phyloP scores from a whole-genome alignment of 805 yeast species.

The Wickerhamiella sergipiensis region DNA sequence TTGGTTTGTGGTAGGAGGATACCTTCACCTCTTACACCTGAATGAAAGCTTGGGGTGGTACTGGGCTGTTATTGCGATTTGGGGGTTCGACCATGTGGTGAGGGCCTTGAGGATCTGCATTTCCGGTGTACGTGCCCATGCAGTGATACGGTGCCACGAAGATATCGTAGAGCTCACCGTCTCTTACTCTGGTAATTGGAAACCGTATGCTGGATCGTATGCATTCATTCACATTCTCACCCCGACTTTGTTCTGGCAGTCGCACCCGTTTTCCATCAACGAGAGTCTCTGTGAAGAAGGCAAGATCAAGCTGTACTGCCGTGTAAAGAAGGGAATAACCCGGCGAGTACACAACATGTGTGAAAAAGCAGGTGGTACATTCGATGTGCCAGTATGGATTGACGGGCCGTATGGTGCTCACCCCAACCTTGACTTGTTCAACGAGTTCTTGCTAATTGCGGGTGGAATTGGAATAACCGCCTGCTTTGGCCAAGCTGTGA shows the following conservation, averaged over 20 bases:
- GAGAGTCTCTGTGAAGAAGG: constrained; percentile 13
- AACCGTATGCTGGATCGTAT: constrained; percentile 40
- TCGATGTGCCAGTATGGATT: constrained; percentile 24
- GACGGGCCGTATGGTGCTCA: constrained; percentile 47
- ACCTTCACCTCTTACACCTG: constrained; percentile 33
- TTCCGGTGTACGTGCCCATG: constrained; percentile 32
- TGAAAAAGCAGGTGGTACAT: background rate
- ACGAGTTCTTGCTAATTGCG: constrained; percentile 31
- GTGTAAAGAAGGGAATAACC: constrained; percentile 14
- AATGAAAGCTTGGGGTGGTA: constrained; percentile 9
- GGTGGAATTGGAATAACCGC: constrained; percentile 56
- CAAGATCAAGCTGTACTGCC: constrained; percentile 7
- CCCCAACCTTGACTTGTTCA: constrained; percentile 24
- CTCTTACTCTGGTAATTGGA: constrained; percentile 31
- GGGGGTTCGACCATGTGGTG: constrained; percentile 52
- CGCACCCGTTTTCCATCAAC: constrained; percentile 51
- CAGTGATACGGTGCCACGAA: constrained; percentile 11
- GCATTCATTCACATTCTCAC: constrained; percentile 42
- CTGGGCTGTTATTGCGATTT: constrained; percentile 32
- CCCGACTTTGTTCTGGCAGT: constrained; percentile 40
- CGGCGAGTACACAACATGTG: constrained; percentile 19
- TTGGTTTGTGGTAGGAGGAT: constrained; percentile 42
- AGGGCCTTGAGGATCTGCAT: constrained; percentile 39
- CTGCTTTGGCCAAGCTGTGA: too few species aligned
- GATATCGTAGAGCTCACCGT: constrained; percentile 21